Base-by-base conservation (phyloP, 192 early-diverging fungal species). In the Umbelopsis isabellina region DNA sequence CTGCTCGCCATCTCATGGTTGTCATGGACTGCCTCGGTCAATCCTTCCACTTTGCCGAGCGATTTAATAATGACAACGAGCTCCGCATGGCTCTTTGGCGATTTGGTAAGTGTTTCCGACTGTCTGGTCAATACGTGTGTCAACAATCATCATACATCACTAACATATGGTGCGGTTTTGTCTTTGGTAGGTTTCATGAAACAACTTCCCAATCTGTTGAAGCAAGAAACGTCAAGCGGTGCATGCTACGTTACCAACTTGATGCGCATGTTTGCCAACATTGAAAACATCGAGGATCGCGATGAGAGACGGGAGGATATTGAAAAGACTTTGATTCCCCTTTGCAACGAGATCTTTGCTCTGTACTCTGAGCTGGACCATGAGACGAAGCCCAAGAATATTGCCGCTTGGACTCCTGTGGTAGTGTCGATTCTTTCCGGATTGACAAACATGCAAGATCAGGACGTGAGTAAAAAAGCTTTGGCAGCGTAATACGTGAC, bases 141-240 rank as follows among this genome's bases (percentile, higher is more conserved):
- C 20, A 48, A 21, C 1, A 53, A 20, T 25, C 22, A 33, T 33
- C n/a, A 33, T 15, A 22, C 0, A 37, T 61, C 15, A 16, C 13
- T 35, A 33, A 61, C 20, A 45, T 61, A 45, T 61, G 71, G 44
- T 3, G 53, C 27, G 1, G 27, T 30, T 1, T 30, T 30, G 27
- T 66, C 52, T 77, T 45, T 45, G 21, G 20, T 47, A 79, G 93
- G 95, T 13, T 92, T 94, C 27, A 95, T 96, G 86, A 89, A 92
- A 20, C 93, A 94, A 47, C 74, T 96, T 69, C 96, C 96, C 20
- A 96, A 96, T 66, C 70, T 98, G 49, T 85, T 97, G 25, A 96
- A 94, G 72, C 95, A 96, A 75, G 96, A 98, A 79, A 93, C 94
- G 13, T 82, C 79, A 27, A 89, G 84, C 81, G 91, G 85, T 46